A percentile compares a stretch with the other conserved stretches of the same genome.
Conservation (phyloP, 177 flowering plant genomes). For the Vitis hybrid region DNA sequence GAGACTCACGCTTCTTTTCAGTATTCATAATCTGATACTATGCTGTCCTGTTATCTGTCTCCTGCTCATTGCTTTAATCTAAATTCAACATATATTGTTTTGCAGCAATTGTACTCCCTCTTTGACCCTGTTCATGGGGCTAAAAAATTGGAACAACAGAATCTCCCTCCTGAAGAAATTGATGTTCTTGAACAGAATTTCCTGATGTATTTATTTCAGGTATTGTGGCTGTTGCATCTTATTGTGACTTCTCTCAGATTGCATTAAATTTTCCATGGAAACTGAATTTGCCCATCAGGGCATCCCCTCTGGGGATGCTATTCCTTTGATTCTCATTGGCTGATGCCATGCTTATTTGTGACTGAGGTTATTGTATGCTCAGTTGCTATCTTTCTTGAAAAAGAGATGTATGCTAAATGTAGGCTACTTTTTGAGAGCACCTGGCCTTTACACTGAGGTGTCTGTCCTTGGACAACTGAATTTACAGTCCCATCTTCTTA, state of each 20-base stretch:
- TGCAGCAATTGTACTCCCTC: conserved; percentile 90
- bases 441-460: too few relatives aligned
- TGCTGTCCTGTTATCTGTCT: not conserved
- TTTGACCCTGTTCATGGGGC: conserved; percentile 83
- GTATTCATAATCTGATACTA: not conserved
- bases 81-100: conserved; percentile 6
- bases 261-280: not conserved
- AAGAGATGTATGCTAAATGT: too few relatives aligned
- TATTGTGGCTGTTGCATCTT: conserved; percentile 14
- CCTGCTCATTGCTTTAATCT: not conserved
- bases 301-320: not conserved
- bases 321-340: not conserved
- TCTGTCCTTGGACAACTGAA: too few relatives aligned
- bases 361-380: too few relatives aligned
- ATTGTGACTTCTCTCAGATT: not conserved
- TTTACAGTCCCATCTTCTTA: too few relatives aligned
- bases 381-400: too few relatives aligned
- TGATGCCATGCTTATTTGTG: too few relatives aligned
- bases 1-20: not conserved
- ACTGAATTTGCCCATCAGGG: not conserved
- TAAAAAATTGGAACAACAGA: conserved; percentile 78
- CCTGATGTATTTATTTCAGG: conserved; percentile 76
- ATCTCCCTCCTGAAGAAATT: conserved; percentile 62
- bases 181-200: conserved; percentile 92
- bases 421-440: too few relatives aligned